Percentiles rank a stretch among this genome's conserved stretches.
Evolutionary conservation across 805 yeast genomes (phyloP).

Genomic region (Kuraishia floccosa): DNA sequence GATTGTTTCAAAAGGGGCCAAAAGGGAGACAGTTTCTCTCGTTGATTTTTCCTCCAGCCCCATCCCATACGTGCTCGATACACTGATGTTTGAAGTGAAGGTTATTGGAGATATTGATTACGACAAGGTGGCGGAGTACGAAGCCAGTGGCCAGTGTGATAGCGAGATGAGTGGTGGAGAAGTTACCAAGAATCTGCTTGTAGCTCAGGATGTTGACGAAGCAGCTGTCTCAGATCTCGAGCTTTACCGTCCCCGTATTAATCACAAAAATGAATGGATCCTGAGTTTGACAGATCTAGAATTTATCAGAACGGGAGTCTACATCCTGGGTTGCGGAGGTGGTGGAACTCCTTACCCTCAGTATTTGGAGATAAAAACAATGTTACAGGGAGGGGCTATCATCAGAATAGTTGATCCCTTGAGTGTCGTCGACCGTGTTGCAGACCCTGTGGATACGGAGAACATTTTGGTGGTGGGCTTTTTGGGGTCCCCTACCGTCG

Average conservation of each 20-base stretch:
- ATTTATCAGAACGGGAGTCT: conserved; percentile 28
- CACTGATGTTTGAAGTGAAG: conserved; percentile 23
- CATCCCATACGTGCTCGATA: conserved; percentile 21
- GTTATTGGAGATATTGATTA: conserved; percentile 35
- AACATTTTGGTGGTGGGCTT: conserved; percentile 18
- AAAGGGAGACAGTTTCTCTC: conserved; percentile 12
- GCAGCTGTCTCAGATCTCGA: conserved; percentile 13
- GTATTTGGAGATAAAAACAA: conserved; percentile 21
- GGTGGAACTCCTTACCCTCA: conserved; percentile 36
- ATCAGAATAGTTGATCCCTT: conserved; percentile 22
- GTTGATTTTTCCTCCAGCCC: conserved; percentile 16
- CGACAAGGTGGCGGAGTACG: not conserved
- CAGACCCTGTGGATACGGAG: conserved; percentile 14
- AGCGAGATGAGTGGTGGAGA: not conserved
- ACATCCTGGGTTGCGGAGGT: conserved; percentile 39
- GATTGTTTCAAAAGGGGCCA: conserved; percentile 16
- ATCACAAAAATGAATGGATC: conserved; percentile 20
- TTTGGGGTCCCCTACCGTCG: conserved; percentile 34
- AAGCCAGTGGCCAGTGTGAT: too few species aligned
- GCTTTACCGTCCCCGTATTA: conserved; percentile 19
- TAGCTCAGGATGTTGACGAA: conserved; percentile 1
- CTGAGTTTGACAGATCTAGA: conserved; percentile 28
- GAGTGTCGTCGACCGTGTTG: conserved; percentile 12
- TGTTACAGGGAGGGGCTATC: conserved; percentile 21
- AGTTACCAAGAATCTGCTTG: conserved; percentile 5